phyloP scores from a whole-genome alignment of 192 early-diverging fungal species.

The Backusella morwellensis region DNA sequence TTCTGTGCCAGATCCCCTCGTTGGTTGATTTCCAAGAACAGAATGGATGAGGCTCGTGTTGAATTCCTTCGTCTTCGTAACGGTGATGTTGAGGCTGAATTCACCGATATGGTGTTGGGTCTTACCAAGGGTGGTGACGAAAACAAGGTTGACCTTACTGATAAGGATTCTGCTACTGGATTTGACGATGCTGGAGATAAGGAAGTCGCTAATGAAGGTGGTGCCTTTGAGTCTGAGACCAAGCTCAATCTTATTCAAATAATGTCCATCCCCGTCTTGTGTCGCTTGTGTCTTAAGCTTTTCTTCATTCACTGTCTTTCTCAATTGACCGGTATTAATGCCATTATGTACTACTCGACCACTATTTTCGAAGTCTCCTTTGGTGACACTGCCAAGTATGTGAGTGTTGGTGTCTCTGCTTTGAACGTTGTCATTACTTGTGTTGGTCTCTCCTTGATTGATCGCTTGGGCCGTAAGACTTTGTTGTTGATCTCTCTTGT shows the following conservation, averaged over 20 bases:
- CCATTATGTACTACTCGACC: slow-evolving; percentile 64
- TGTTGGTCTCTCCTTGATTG: slow-evolving; percentile 54
- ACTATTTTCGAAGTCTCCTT: slow-evolving; percentile 62
- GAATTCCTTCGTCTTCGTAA: slow-evolving; percentile 59
- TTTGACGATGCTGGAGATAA: background rate
- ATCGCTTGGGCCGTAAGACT: slow-evolving; percentile 61
- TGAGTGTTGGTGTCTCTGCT: slow-evolving; percentile 57
- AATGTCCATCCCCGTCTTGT: slow-evolving; percentile 30
- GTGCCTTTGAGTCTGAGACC: slow-evolving; percentile 9
- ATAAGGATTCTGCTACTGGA: slow-evolving; percentile 13
- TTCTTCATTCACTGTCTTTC: slow-evolving; percentile 51
- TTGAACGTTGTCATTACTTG: slow-evolving; percentile 58
- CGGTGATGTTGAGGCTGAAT: slow-evolving; percentile 58
- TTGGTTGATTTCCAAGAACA: slow-evolving; percentile 59
- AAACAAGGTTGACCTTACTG: slow-evolving; percentile 8
- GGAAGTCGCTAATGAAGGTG: slow-evolving; percentile 15
- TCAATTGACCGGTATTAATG: slow-evolving; percentile 71
- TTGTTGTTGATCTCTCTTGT: slow-evolving; percentile 56
- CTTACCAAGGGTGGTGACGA: slow-evolving; percentile 6
- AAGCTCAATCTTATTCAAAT: slow-evolving; percentile 35
- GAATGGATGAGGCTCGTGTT: slow-evolving; percentile 57
- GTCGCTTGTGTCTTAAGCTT: slow-evolving; percentile 49
- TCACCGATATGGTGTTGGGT: slow-evolving; percentile 45
- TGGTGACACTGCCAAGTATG: slow-evolving; percentile 44
- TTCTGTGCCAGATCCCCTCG: slow-evolving; percentile 68